Percentiles rank a stretch among this genome's conserved stretches.
These are phyloP conservation scores for Trichoderma sp. DNA, from an alignment of 2,329 filamentous ascomycete species.

Conservation along the genomic window DNA sequence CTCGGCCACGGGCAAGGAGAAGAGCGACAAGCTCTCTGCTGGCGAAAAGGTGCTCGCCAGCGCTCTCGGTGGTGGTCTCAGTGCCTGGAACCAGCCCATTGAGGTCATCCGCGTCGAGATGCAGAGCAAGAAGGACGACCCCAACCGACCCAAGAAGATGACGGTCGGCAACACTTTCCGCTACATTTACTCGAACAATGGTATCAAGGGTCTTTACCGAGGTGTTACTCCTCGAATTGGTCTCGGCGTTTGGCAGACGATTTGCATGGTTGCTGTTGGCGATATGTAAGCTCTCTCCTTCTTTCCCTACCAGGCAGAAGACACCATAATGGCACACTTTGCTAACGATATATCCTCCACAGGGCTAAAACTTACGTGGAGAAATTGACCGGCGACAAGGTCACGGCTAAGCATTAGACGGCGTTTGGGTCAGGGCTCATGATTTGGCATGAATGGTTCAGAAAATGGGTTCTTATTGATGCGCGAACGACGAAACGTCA, in stretches of 20 bases:
- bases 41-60: slow-evolving; percentile 88
- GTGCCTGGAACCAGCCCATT: slow-evolving; percentile 99
- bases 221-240: slow-evolving; percentile 93
- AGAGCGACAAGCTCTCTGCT: slow-evolving; percentile 74
- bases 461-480: slow-evolving; percentile 23
- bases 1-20: slow-evolving; percentile 73
- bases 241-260: slow-evolving; percentile 96
- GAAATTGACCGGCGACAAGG: slow-evolving; percentile 64
- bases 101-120: slow-evolving; percentile 99
- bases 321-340: neutral
- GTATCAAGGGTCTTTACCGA: slow-evolving; percentile 89
- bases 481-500: slow-evolving; percentile 15
- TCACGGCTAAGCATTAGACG: slow-evolving; percentile 68
- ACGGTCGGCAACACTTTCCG: slow-evolving; percentile 81
- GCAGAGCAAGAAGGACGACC: slow-evolving; percentile 98
- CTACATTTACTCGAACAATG: slow-evolving; percentile 92
- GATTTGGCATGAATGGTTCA: slow-evolving; percentile 23
- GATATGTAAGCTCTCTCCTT: slow-evolving; percentile 73
- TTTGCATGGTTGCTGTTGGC: slow-evolving; percentile 99
- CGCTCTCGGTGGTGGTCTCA: slow-evolving; percentile 86
- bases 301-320: slow-evolving; percentile 21
- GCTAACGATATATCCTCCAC: slow-evolving; percentile 35
- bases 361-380: slow-evolving; percentile 70
- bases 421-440: slow-evolving; percentile 37
- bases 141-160: slow-evolving; percentile 98